Conservation (phyloP, 306 rosid species). For the Delonix regia region DNA sequence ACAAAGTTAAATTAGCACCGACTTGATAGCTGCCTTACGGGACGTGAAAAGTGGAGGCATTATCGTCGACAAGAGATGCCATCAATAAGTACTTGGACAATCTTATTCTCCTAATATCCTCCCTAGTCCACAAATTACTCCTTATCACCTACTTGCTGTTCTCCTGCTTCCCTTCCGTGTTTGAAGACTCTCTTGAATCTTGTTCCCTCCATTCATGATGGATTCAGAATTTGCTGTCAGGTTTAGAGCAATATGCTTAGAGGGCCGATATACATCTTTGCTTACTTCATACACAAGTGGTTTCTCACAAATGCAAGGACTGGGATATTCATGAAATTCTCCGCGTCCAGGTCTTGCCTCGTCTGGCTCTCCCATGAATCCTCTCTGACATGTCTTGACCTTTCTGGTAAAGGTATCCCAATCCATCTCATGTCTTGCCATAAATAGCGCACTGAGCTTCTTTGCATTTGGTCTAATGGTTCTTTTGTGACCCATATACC, state of each 20-base stretch:
- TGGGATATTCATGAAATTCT: constrained; percentile 89
- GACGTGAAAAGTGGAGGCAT: constrained; percentile 30
- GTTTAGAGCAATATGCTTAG: constrained; percentile 38
- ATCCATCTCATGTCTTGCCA: constrained; percentile 73
- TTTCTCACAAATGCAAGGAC: constrained; percentile 78
- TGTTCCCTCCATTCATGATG: constrained; percentile 25
- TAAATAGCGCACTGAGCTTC: constrained; percentile 86
- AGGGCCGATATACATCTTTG: constrained; percentile 35
- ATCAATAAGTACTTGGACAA: neutral
- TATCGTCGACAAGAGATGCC: constrained; percentile 16
- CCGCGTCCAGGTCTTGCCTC: constrained; percentile 86
- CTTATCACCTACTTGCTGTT: constrained; percentile 33
- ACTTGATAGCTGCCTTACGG: constrained; percentile 28
- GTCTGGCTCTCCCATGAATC: constrained; percentile 97
- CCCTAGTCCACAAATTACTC: constrained; percentile 8
- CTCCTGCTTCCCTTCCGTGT: constrained; percentile 30
- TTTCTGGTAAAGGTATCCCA: constrained; percentile 79
- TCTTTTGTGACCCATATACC: constrained; percentile 97
- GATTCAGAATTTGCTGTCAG: constrained; percentile 30
- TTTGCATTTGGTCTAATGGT: constrained; percentile 98
- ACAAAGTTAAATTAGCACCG: constrained; percentile 16
- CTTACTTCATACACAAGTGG: constrained; percentile 45
- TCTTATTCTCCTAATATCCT: neutral
- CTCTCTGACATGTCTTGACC: constrained; percentile 80
- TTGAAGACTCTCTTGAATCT: constrained; percentile 35